Evolutionary conservation across 352 stramenopile genomes (phyloP).

Genomic region (Phytophthora niederhauseri): DNA sequence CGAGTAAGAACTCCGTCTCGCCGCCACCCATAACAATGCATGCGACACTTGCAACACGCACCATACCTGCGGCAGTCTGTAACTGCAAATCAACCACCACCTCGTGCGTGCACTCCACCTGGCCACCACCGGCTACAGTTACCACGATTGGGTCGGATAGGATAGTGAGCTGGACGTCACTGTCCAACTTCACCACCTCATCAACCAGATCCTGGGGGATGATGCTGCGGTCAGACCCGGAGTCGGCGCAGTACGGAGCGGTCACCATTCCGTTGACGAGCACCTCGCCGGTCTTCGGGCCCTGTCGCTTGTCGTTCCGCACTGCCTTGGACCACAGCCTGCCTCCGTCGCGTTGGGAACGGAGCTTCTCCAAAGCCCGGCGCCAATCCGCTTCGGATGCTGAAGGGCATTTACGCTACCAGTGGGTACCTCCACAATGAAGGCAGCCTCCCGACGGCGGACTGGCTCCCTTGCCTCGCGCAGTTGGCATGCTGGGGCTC

Average conservation of each 20-base stretch:
- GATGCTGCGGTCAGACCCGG: not conserved
- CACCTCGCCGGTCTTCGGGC: slow-evolving; percentile 3
- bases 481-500: too few relatives aligned
- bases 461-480: not conserved
- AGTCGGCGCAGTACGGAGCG: not conserved
- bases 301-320: not conserved
- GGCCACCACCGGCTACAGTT: slow-evolving; percentile 4
- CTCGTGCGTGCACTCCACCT: not conserved
- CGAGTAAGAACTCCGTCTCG: slow-evolving; percentile 7
- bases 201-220: slow-evolving; percentile 5
- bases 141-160: not conserved
- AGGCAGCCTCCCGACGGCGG: not conserved
- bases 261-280: slow-evolving; percentile 5
- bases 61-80: slow-evolving; percentile 5
- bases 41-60: slow-evolving; percentile 10
- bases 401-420: not conserved
- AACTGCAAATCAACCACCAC: slow-evolving; percentile 13
- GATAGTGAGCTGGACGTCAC: not conserved
- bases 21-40: slow-evolving; percentile 9
- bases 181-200: slow-evolving; percentile 1
- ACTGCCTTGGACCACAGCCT: slow-evolving; percentile 4
- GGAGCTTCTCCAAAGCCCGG: not conserved
- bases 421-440: slow-evolving; percentile 1
- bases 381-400: not conserved
- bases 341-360: not conserved